Base-by-base conservation (phyloP, 345 rosid species). In the Lagerstroemia speciosa region DNA sequence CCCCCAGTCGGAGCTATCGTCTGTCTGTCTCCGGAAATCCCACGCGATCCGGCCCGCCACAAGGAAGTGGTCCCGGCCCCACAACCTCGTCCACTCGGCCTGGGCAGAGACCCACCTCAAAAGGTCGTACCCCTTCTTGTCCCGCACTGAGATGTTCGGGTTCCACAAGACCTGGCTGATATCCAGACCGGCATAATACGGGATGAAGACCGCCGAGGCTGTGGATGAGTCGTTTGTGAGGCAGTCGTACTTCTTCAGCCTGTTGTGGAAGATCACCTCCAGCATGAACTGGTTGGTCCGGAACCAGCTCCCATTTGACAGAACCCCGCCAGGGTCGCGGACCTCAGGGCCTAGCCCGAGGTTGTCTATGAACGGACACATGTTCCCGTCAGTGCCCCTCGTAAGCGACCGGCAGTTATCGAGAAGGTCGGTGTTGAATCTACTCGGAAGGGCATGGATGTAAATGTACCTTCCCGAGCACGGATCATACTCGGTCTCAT, bases 171-270 rank as follows among this genome's bases (percentile, higher is more conserved):
- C 79, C 67, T 78, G 75, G 58, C 92, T 75, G 53, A 89, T 76
- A 64, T 87, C 95, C 34, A 87, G 82, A 38, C 95, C 95, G 14
- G 86, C 87, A 67, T 89, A 89, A 66, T 83, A 86, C 0, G 95
- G 95, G 1, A 89, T 77, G 26, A 73, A 89, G 5, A 89, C 41
- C 10, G 88, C 90, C 0, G 95, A 89, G 0, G 95, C 88, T 8
- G 76, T 48, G 3, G 89, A 82, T 0, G 95, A 86, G 65, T 89
- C 77, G 38, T 77, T 43, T 0, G 92, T 89, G 53, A 83, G 75
- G 65, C 95, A 89, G 15, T 72, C 58, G 76, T 89, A 89, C 6
- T 66, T 74, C 79, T 74, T 86, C 89, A 89, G 76, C 79, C 67
- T 85, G 46, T 72, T 73, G 32, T 82, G 92, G 69, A 85, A 89